Evolutionary conservation across 78 protist genomes (phyloP).

Genomic region (Bigelowiella natans): DNA sequence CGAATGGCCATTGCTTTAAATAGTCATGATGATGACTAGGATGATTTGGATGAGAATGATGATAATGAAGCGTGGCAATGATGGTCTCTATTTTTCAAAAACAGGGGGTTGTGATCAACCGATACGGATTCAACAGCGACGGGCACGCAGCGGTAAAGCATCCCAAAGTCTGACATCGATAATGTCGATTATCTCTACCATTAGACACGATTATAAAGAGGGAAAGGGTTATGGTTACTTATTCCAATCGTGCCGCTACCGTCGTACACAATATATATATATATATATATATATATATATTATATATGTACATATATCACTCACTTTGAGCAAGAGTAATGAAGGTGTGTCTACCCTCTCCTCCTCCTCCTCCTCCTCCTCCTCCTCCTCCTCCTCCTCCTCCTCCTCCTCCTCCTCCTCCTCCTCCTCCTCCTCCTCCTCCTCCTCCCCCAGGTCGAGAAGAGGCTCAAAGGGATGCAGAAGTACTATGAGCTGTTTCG

Average conservation of each 20-base stretch:
- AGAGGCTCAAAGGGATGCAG: neutral
- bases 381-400: too few relatives aligned
- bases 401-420: too few relatives aligned
- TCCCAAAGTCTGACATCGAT: neutral
- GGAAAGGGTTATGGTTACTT: too few relatives aligned
- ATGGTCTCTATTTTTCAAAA: too few relatives aligned
- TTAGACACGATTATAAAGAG: too few relatives aligned
- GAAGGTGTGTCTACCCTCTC: too few relatives aligned
- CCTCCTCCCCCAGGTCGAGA: neutral
- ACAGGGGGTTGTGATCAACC: slow-evolving; percentile 65
- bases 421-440: too few relatives aligned
- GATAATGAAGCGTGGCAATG: neutral
- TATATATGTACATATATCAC: neutral
- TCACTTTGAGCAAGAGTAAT: too few relatives aligned
- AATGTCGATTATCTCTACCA: neutral
- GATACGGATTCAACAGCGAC: slow-evolving; percentile 66
- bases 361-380: too few relatives aligned
- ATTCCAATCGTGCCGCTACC: neutral
- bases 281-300: neutral
- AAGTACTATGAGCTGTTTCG: neutral
- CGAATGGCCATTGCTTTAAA: too few relatives aligned
- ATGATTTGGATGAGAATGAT: neutral
- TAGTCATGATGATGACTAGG: neutral
- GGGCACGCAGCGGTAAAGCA: slow-evolving; percentile 34
- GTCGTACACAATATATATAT: neutral